Evolutionary conservation across 768 basidiomycete species (phyloP).

Genomic region (Pulveroboletus ravenelii): DNA sequence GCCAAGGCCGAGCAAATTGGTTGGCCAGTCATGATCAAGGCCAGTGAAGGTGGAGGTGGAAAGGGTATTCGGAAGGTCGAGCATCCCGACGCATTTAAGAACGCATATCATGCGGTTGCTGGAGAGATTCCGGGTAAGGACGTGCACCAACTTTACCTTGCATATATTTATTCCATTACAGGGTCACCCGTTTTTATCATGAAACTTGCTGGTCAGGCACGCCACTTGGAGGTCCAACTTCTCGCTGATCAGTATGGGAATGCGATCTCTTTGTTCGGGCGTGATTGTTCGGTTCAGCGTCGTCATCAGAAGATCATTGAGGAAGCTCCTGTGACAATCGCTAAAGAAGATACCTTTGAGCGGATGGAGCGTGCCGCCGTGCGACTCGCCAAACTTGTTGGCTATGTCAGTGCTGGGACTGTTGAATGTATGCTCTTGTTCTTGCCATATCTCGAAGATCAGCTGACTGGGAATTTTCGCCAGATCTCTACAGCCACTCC

Average conservation of each 20-base stretch:
- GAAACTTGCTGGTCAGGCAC: slow-evolving; percentile 97
- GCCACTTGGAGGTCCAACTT: slow-evolving; percentile 96
- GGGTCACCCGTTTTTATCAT: slow-evolving; percentile 99
- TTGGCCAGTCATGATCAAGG: slow-evolving; percentile 99
- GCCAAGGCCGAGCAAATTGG: slow-evolving; percentile 82
- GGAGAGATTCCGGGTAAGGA: slow-evolving; percentile 91
- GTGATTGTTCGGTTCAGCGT: slow-evolving; percentile 98
- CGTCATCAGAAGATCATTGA: slow-evolving; percentile 99
- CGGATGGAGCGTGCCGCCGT: slow-evolving; percentile 99
- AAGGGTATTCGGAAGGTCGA: slow-evolving; percentile 99
- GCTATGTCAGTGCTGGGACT: slow-evolving; percentile 98
- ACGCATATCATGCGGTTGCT: slow-evolving; percentile 87
- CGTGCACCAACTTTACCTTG: background rate
- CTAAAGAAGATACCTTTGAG: slow-evolving; percentile 85
- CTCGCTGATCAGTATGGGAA: slow-evolving; percentile 99
- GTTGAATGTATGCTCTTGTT: slow-evolving; percentile 70
- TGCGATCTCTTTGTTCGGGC: slow-evolving; percentile 97
- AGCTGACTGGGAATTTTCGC: slow-evolving; percentile 1
- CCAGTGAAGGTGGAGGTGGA: slow-evolving; percentile 97
- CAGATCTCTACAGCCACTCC: slow-evolving; percentile 90
- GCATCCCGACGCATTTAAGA: slow-evolving; percentile 80
- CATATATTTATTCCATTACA: slow-evolving; percentile 23
- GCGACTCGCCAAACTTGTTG: slow-evolving; percentile 95
- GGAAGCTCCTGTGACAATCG: slow-evolving; percentile 98
- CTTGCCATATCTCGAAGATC: background rate